Evolutionary conservation across 2,329 filamentous ascomycete species (phyloP), one percentile per base, ranked within the genome.

Genomic region (Aspergillus fumigatus): DNA sequence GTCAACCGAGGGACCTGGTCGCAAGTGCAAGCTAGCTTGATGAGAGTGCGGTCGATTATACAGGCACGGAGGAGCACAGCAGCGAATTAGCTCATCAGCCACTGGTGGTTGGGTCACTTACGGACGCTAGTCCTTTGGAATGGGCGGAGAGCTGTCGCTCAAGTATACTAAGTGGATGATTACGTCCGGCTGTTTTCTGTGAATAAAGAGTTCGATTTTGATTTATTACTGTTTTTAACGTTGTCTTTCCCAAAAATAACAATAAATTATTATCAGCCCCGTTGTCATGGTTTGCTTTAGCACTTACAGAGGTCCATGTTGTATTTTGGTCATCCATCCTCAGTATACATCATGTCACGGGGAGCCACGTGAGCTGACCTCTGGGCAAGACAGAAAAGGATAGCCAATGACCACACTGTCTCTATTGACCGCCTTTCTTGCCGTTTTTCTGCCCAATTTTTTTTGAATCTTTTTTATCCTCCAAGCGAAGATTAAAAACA

Each of bases 1-100:
- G 21, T 11, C 11, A 17, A 23, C 23, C 43, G n/a, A 23, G 14
- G 23, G 23, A 26, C 10, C 5, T 14, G 5, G 10, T 47, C 5
- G 23, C 19, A 47, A 23, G 11, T 26, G 21, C 14, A 25, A 25
- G 19, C 19, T 14, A 25, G 19, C 23, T 25, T 25, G 23, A 26
- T 11, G 21, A 51, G 29, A 21, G 32, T 17, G 19, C 23, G 26
- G 43, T 47, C 43, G 8, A 23, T 45, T 55, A 7, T 43, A 52
- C 48, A 51, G 52, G 53, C 56, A 55, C 32, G 49, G 35, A 62
- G 55, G 58, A 58, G 59, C 55, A 50, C 58, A 61, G 54, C 29
- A 53, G 49, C 58, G 55, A 57, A 64, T 67, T 64, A 70, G 65
- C 64, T 70, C 65, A 69, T 67, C 60, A 55, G 43, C 60, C 58